Base-by-base conservation (phyloP, 306 rosid genomes). In the Gastrolobium bilobum region DNA sequence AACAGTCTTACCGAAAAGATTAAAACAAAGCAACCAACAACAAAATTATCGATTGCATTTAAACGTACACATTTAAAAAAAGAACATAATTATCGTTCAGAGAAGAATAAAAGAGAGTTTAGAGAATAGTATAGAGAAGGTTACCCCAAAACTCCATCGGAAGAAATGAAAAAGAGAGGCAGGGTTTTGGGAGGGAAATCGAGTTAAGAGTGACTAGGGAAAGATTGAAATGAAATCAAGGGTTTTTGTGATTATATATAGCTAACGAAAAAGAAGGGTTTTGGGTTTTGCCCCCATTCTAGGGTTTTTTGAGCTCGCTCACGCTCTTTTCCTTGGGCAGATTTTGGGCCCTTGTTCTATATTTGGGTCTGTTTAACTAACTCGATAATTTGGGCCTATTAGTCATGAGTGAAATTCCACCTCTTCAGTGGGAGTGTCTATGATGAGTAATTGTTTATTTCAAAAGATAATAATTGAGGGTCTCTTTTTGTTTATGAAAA, bases 81-180 rank as follows among this genome's bases (percentile, higher is more conserved):
- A 37, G 8, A 10, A 2, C 5, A 4, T 1, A 7, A 56, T 33
- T 38, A 31, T 1, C n/a, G 5, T n/a, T 31, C 13, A 6, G 7
- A 5, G 48, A 1, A 0, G 10, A 10, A 0, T 7, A 15, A 40
- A 26, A 8, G n/a, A 52, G 29, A 14, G 43, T 20, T 2, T 13
- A 10, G 38, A 37, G 34, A 50, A 4, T 3, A 5, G 30, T 7
- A 56, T 7, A 33, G 61, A 46, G 34, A 35, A 53, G 35, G 54
- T 78, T 84, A 94, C 98, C 98, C 98, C 98, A 94, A 68, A 94
- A 94, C 87, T 91, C 96, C 98, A 94, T 93, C 39, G 61, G 8
- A 38, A 2, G 14, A 7, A 26, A 9, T 1, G 73, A 66, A 68
- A 70, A 10, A 43, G 3, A 52, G 13, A 31, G 48, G 86, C 46